Base-by-base conservation (phyloP, 345 rosid genomes). In the Draba incana region DNA sequence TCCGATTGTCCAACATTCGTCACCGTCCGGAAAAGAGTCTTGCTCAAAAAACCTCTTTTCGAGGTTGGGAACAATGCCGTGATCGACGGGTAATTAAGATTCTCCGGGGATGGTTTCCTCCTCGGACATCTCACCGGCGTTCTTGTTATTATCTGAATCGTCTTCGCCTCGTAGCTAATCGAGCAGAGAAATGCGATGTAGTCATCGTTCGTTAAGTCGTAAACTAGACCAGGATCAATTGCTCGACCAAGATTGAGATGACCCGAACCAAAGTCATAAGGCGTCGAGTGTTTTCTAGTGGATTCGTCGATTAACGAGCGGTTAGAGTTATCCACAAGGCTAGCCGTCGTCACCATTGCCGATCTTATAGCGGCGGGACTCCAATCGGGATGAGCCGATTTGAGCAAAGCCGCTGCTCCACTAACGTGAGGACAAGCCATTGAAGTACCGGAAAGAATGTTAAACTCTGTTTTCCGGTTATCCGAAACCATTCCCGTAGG, bases 381-480 rank as follows among this genome's bases (percentile, higher is more conserved):
- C 93, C 93, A 91, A 69, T 82, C 78, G 0, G 82, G 92, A 66
- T 85, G 92, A 0, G 89, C 87, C 0, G 96, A 91, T 62, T 91
- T 91, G 23, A 91, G 89, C 80, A 91, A 55, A 2, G 92, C 92
- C 5, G 89, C 91, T 0, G 91, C 92, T 1, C 96, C 96, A 41
- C 92, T 87, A 0, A 87, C 90, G 8, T 87, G 92, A 14, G 92
- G 93, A 65, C 88, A 84, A 23, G 96, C 96, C 91, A 91, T 91
- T 1, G 92, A 91, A 31, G 92, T 91, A 39, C 92, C 92, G 0
- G 89, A 91, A 5, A 91, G 70, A 39, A 87, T 91, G 70, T 88
- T 91, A 67, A 88, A 91, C 48, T 86, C 91, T 4, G 84, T 79
- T 80, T 68, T 88, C 68, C 90, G 71, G 4, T 10, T 7, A 77